Base-by-base conservation (phyloP, 75 land plant genomes). In the Isoetes taiwanensis region DNA sequence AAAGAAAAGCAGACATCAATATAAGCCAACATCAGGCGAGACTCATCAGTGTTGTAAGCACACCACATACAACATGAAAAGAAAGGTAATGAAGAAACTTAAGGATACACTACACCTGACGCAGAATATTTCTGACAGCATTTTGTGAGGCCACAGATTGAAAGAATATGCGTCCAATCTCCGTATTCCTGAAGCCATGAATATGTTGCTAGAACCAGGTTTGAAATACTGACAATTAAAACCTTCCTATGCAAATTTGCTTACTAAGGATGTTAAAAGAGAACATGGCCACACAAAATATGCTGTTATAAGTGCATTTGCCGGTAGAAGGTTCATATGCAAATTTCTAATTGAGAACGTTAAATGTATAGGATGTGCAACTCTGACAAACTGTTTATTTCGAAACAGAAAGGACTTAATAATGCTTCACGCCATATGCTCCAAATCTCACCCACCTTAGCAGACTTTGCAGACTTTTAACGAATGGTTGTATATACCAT, bases 111-210 rank as follows among this genome's bases (percentile, higher is more conserved):
- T 37, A 0, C 64, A 94, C 99, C 87, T 94, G 82, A 62, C 75
- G 66, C 52, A 94, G 96, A 50, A 94, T 94, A 52, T 40, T 78
- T 56, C 63, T 89, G 14, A 94, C 84, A 48, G 90, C 71, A 43
- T 78, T 70, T 68, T 78, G 76, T 32, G 86, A 88, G 39, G 99
- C 99, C 37, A 94, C 82, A 31, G 78, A 54, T 53, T 65, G 66
- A 48, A 60, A 94, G 58, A 94, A 89, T 12, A 61, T 48, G 66
- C 74, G 74, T 1, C 99, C 99, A 21, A 89, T 16, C 61, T 59
- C 56, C 31, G 96, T 85, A 29, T 85, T 73, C 69, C 99, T 94
- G 76, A 42, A 20, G 52, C 26, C 1, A 56, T 50, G 40, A 0
- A 62, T 31, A 40, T 30, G 25, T 37, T n/a, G n/a, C n/a, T n/a